Evolutionary conservation across 768 basidiomycete species (phyloP), one percentile per base, ranked within the genome.

Genomic region (Suillus weaverae): DNA sequence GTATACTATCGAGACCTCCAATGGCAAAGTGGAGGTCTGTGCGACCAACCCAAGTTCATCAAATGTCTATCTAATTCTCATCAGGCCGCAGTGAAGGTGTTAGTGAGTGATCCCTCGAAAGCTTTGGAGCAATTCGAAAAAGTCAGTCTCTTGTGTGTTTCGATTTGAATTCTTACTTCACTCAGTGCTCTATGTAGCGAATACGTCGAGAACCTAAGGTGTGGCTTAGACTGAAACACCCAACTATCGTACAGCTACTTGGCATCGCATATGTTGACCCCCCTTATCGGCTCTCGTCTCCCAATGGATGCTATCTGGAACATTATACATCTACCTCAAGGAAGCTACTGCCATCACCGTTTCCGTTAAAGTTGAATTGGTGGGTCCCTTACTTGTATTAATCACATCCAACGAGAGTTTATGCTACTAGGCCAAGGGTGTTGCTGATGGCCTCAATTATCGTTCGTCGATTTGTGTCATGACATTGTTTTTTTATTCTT

Each of bases 181-280:
- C 43, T 50, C 4, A 26, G 20, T 30, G 4, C 4, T 22, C 7
- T 11, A 46, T 39, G 9, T 46, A 72, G 71, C 16, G 59, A 32
- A 46, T 72, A 16, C 61, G 62, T n/a, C 68, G 69, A 7, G 71
- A 72, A 61, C 61, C 72, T 20, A 61, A 61, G n/a, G 71, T 70
- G 30, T 73, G 72, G 72, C 62, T 60, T 33, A 26, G 55, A 41
- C 62, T 73, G 14, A 18, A 48, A 18, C 67, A 73, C 60, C 43
- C 26, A 16, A 73, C 70, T 62, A 62, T 73, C n/a, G 46, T 73
- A 1, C 67, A 66, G 4, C 66, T 72, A 30, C 63, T 60, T 32
- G 70, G 72, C 18, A 51, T 64, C 9, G 48, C 67, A 13, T 62
- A 53, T 32, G 68, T 44, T 11, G 43, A 44, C 5, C 20, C 43